A percentile compares a stretch with the other conserved stretches of the same genome.
Conservation (phyloP, 345 rosid genomes). For the Lumnitzera racemosa region DNA sequence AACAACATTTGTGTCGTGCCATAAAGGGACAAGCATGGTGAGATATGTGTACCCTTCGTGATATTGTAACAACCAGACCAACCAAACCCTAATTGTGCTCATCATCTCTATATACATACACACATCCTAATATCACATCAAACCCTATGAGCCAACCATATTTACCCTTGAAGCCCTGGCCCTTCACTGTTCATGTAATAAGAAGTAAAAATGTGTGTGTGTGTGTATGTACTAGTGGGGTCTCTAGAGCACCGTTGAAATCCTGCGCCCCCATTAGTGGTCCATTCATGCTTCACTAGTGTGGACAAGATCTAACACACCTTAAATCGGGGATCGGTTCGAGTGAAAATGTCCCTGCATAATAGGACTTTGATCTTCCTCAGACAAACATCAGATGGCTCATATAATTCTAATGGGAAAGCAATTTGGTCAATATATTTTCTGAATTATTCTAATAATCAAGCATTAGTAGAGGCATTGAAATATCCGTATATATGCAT, state of each 20-base stretch:
- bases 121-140: constrained; percentile 7
- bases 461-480: not conserved
- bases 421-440: not conserved
- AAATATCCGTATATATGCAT: too few species aligned
- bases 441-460: not conserved
- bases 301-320: constrained; percentile 57
- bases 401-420: not conserved
- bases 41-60: constrained; percentile 1
- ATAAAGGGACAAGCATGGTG: constrained; percentile 36
- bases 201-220: constrained; percentile 10
- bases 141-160: constrained; percentile 13
- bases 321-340: constrained; percentile 29
- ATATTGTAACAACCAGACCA: not conserved
- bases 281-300: constrained; percentile 45
- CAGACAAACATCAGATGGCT: not conserved
- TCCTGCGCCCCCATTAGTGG: constrained; percentile 30
- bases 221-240: constrained; percentile 16
- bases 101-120: constrained; percentile 12
- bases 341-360: constrained; percentile 6
- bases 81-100: constrained; percentile 12
- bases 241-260: constrained; percentile 22
- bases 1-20: constrained; percentile 42
- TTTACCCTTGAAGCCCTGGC: constrained; percentile 4
- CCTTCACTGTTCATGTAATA: not conserved
- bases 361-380: not conserved